A percentile compares a stretch with the other conserved stretches of the same genome.
phyloP scores from a whole-genome alignment of 441 rosid species.

The Brassica balearica region DNA sequence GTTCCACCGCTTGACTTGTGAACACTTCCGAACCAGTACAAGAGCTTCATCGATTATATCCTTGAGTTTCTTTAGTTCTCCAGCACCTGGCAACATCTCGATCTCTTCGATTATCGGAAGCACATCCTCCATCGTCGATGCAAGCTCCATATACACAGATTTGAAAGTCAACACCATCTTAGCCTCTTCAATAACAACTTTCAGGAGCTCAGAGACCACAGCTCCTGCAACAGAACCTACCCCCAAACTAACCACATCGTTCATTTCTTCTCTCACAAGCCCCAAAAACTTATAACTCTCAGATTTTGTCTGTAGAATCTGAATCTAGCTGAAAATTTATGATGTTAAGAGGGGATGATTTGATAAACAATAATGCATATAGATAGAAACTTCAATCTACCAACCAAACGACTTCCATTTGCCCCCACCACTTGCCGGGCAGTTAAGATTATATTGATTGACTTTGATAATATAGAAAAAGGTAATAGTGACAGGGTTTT shows the following conservation, averaged over 20 bases:
- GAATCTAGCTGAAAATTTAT: background rate
- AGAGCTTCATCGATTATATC: background rate
- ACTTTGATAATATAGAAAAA: no score
- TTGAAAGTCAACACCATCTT: background rate
- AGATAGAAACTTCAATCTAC: background rate
- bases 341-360: background rate
- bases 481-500: no score
- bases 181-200: background rate
- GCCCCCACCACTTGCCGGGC: background rate
- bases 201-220: constrained; percentile 10
- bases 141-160: background rate
- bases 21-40: background rate
- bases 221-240: background rate
- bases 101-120: background rate
- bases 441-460: no score
- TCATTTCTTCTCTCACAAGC: no score
- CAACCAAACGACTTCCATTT: background rate
- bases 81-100: background rate
- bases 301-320: background rate
- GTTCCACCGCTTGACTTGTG: background rate
- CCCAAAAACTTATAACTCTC: background rate
- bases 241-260: background rate
- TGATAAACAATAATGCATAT: background rate
- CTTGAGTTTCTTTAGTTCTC: background rate
- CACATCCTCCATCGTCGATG: background rate